Evolutionary conservation across 2,329 filamentous ascomycete species (phyloP).

Genomic region (Monilinia vaccinii-corymbosi): DNA sequence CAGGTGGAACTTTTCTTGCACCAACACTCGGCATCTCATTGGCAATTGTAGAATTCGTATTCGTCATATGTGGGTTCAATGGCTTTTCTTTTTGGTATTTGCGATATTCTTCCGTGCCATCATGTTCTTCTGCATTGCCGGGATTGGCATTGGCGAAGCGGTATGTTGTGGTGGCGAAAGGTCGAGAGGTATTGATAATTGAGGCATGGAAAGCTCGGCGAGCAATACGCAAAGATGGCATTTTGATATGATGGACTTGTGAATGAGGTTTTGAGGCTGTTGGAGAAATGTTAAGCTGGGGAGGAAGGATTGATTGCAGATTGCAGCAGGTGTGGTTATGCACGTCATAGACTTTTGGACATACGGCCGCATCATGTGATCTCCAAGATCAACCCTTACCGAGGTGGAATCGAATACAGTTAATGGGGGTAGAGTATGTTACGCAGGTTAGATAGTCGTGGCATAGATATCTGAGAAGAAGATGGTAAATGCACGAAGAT

Average conservation of each 20-base stretch:
- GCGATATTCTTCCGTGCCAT: constrained; percentile 44
- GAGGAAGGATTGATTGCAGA: too few relatives aligned
- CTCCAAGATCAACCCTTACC: too few relatives aligned
- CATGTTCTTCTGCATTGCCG: constrained; percentile 33
- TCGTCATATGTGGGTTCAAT: constrained; percentile 53
- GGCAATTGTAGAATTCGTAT: constrained; percentile 53
- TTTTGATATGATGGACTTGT: not conserved
- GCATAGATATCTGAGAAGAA: too few relatives aligned
- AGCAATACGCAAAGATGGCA: constrained; percentile 5
- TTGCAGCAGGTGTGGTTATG: not conserved
- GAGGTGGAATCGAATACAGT: too few relatives aligned
- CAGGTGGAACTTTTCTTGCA: constrained; percentile 46
- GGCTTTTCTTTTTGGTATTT: constrained; percentile 47
- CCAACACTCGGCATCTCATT: constrained; percentile 55
- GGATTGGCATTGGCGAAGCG: constrained; percentile 12
- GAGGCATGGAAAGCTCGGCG: constrained; percentile 4
- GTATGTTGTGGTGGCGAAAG: constrained; percentile 5
- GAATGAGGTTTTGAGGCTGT: not conserved
- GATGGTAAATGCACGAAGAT: too few relatives aligned
- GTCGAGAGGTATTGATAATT: not conserved
- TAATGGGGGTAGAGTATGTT: too few relatives aligned
- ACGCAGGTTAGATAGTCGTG: too few relatives aligned
- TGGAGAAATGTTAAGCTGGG: not conserved
- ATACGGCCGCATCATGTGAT: constrained; percentile 1
- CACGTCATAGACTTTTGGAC: not conserved